Conservation (phyloP, 2,329 filamentous ascomycete species). For the Zalaria obscura region DNA sequence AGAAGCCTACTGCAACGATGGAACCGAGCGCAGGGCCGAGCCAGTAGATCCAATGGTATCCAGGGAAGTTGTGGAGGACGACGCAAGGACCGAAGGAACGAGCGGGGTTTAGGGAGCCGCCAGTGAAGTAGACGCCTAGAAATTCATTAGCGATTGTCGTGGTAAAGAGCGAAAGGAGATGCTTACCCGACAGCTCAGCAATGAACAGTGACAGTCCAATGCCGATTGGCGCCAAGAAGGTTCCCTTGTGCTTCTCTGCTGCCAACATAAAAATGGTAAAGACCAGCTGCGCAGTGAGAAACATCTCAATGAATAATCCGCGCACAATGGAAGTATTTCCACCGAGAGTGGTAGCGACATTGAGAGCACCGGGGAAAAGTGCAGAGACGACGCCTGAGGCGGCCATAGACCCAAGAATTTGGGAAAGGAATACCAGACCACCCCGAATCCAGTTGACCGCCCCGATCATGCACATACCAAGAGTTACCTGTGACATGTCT, state of each 20-base stretch:
- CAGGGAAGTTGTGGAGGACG: constrained; percentile 13
- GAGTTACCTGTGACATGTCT: constrained; percentile 22
- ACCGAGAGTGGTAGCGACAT: constrained; percentile 31
- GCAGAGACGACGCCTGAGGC: constrained; percentile 29
- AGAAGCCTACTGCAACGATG: constrained; percentile 32
- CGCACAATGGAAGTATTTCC: constrained; percentile 26
- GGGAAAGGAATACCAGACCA: constrained; percentile 27
- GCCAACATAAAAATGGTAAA: constrained; percentile 34
- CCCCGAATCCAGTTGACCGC: constrained; percentile 31
- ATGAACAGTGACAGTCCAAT: constrained; percentile 33
- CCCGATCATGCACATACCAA: constrained; percentile 34
- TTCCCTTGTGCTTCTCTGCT: constrained; percentile 28
- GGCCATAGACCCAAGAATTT: constrained; percentile 30
- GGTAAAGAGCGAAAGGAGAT: background rate
- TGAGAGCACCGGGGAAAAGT: constrained; percentile 30
- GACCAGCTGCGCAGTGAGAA: constrained; percentile 33
- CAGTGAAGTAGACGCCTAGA: constrained; percentile 30
- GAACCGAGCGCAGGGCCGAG: constrained; percentile 32
- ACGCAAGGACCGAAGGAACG: constrained; percentile 19
- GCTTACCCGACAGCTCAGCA: constrained; percentile 26
- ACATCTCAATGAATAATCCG: constrained; percentile 37
- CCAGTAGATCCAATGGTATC: constrained; percentile 36
- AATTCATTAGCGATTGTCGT: background rate
- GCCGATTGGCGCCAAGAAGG: constrained; percentile 23
- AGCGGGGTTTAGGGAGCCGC: constrained; percentile 21